Base-by-base conservation (phyloP, 1,284 basidiomycete genomes). In the Cryptococcus sp. region DNA sequence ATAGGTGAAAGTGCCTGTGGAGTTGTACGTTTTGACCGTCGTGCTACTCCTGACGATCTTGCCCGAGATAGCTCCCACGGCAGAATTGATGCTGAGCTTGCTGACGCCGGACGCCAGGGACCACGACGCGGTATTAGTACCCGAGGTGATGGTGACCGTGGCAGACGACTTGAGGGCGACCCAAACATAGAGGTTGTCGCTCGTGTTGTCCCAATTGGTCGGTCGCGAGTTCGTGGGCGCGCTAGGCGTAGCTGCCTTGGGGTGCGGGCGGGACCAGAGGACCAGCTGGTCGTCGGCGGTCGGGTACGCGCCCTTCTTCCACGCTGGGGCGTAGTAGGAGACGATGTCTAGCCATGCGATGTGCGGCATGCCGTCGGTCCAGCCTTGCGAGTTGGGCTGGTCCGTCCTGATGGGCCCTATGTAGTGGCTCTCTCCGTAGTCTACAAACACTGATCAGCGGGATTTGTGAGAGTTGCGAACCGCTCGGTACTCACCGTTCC, bases 251-350 rank as follows among this genome's bases (percentile, higher is more conserved):
- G 87, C 88, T 35, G 80, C 70, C 53, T 82, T 81, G 7, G 87
- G 82, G 66, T 91, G 89, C 10, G 88, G 85, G 57, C 90, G 83
- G 42, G 86, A 83, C 86, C 87, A 90, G 77, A 90, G 81, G 65
- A 85, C 79, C 57, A 91, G 79, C 64, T 83, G 79, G 74, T 91
- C 89, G 67, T 84, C 80, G 62, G 88, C 81, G 5, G 78, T 40
- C 11, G 89, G 88, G 68, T 84, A 88, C 4, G 72, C 63, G 40
- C 90, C 90, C 6, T 84, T 88, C 81, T 90, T 91, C 82, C 86
- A 92, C 1, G 86, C 87, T 6, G 82, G 81, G 3, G 87, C 83
- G 68, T 89, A 91, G 78, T 88, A 89, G 50, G 62, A 57, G 42
- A 77, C 73, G 47, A 80, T 59, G 25, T 81, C 80, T 52, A 89